These are phyloP conservation scores for Plantago major DNA, from an alignment of 257 asterid species.

Conservation along the genomic window DNA sequence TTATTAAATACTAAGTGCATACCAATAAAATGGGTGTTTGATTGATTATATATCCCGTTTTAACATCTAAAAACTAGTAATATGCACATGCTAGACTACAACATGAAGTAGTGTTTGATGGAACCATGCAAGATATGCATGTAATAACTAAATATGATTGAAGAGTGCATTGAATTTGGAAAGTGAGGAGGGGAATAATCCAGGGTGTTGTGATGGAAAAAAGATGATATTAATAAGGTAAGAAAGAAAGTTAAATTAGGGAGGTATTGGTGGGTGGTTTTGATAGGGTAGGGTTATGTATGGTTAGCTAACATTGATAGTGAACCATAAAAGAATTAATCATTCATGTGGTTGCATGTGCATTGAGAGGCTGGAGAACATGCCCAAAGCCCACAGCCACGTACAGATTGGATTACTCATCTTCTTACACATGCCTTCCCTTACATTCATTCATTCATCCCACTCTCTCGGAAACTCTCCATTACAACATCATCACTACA, in stretches of 20 bases:
- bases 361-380: conserved; percentile 44
- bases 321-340: conserved; percentile 6
- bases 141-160: too few species aligned
- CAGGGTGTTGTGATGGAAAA: conserved; percentile 42
- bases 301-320: conserved; percentile 6
- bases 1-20: too few species aligned
- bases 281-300: conserved; percentile 8
- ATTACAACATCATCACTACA: neutral
- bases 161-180: conserved; percentile 53
- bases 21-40: too few species aligned
- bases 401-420: neutral
- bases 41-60: too few species aligned
- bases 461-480: conserved; percentile 28
- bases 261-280: conserved; percentile 10
- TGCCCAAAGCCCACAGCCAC: conserved; percentile 20
- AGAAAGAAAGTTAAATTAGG: conserved; percentile 10
- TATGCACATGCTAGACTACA: too few species aligned
- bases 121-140: too few species aligned
- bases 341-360: conserved; percentile 69
- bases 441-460: conserved; percentile 31
- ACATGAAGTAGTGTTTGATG: too few species aligned
- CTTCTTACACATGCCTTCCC: conserved; percentile 13
- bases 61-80: too few species aligned
- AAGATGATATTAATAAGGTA: conserved; percentile 19
- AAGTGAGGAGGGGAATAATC: conserved; percentile 60